Evolutionary conservation across 257 asterid species (phyloP), one percentile per base, ranked within the genome.

Genomic region (Jacaranda mimosifolia): DNA sequence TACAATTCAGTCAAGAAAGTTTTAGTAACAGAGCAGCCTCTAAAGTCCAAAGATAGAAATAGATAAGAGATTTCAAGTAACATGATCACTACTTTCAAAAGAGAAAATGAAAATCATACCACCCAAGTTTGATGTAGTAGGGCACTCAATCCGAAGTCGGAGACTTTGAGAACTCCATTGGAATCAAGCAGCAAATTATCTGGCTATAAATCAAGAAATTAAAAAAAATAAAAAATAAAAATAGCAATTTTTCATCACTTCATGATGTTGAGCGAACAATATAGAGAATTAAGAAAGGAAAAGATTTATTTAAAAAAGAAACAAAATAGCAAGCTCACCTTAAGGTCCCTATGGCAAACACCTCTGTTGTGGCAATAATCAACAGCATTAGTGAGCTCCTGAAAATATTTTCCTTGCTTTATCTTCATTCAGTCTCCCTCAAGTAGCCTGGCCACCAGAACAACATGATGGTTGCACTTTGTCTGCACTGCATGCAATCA

Each of bases 291-390:
- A 26, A 26, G 32, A 26, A 26, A 26, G 32, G 32, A 26, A 26
- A 26, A 26, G 32, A 26, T 26, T 26, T 26, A 26, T 26, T 26
- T 26, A 26, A 26, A 26, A 26, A 26, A 2, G 32, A 26, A 26
- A 26, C 32, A 26, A 26, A 26, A 26, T 26, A 26, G 32, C 32
- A 26, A 26, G 32, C 32, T 26, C 32, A 92, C 97, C 97, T 92
- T 92, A 83, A 92, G 85, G 80, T 92, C 96, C 84, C 98, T 83
- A 77, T 91, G 97, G 84, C 80, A 92, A 63, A 92, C 91, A n/a
- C 97, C 97, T 86, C 98, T 85, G 64, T 94, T 92, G 81, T 92
- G 98, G 89, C 98, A 92, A 78, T 86, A 91, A 81, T 92, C 98
- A 67, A 92, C 95, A 72, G 94, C 97, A 84, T 90, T 87, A 76